Conservation (phyloP, 148 eudicot species). For the Amaranthus cruentus region DNA sequence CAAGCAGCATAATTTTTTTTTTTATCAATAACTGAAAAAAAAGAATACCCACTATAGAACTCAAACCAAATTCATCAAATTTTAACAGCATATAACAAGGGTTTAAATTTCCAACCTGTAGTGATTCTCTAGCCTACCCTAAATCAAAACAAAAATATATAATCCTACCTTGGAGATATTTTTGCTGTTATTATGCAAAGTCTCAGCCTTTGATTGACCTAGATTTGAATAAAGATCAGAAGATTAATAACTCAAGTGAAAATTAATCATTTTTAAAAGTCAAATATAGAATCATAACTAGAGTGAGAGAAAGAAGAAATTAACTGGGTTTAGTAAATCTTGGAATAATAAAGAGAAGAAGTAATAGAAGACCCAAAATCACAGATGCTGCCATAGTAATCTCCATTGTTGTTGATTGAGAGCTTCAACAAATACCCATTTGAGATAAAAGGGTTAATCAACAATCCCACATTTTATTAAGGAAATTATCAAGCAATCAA, state of each 20-base stretch:
- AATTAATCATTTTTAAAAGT: neutral
- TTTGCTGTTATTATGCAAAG: slow-evolving; percentile 20
- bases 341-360: slow-evolving; percentile 46
- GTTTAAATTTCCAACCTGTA: no score
- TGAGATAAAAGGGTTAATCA: no score
- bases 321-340: slow-evolving; percentile 51
- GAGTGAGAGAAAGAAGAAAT: slow-evolving; percentile 4
- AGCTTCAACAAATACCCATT: neutral
- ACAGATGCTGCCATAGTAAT: slow-evolving; percentile 10
- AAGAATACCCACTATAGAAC: neutral
- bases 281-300: neutral
- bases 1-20: no score
- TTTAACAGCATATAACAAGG: neutral
- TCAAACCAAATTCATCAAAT: neutral
- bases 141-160: neutral
- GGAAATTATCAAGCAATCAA: no score
- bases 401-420: slow-evolving; percentile 11
- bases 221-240: slow-evolving; percentile 22
- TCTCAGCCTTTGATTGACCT: slow-evolving; percentile 33
- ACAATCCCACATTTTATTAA: no score
- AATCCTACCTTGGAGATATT: slow-evolving; percentile 19
- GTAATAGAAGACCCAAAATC: slow-evolving; percentile 15
- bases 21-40: neutral
- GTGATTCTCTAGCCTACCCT: neutral
- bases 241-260: neutral